Conservation (phyloP, 140 eudicot species). For the Cichorium intybus region DNA sequence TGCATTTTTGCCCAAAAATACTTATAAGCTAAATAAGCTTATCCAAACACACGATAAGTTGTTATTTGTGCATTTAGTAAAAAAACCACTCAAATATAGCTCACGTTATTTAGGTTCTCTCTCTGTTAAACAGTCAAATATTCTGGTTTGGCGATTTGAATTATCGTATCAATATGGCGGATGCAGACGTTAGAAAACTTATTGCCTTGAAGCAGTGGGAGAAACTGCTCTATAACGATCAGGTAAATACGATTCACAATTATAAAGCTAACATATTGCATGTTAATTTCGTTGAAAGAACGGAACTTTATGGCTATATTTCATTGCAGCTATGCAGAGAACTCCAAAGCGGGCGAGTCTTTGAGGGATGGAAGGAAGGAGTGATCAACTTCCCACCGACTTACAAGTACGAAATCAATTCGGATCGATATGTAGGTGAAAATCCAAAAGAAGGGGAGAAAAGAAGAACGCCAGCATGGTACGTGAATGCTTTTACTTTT, state of each 20-base stretch:
- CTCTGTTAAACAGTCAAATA: constrained; percentile 66
- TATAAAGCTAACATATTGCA: neutral
- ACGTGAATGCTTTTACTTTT: constrained; percentile 26
- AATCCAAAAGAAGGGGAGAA: constrained; percentile 93
- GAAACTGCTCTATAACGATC: constrained; percentile 69
- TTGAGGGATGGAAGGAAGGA: constrained; percentile 92
- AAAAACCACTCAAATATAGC: no score
- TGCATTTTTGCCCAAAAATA: no score
- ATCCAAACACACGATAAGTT: no score
- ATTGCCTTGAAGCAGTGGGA: constrained; percentile 68
- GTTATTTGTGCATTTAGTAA: no score
- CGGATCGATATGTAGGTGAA: constrained; percentile 80
- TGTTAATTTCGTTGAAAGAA: no score
- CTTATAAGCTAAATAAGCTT: no score
- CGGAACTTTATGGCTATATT: no score
- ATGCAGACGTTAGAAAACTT: constrained; percentile 69
- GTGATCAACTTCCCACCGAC: constrained; percentile 78
- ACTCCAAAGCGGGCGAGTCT: constrained; percentile 70
- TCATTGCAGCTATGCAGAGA: constrained; percentile 61
- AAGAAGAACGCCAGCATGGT: constrained; percentile 97
- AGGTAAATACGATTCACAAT: constrained; percentile 40
- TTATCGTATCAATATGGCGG: constrained; percentile 86
- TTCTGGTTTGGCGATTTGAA: constrained; percentile 99
- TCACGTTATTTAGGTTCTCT: neutral
- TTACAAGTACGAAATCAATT: constrained; percentile 71